Percentiles rank a stretch among this genome's conserved stretches.
These are phyloP conservation scores for Rozella allomycis DNA, from an alignment of 371 early-diverging fungal species.

Conservation along the genomic window DNA sequence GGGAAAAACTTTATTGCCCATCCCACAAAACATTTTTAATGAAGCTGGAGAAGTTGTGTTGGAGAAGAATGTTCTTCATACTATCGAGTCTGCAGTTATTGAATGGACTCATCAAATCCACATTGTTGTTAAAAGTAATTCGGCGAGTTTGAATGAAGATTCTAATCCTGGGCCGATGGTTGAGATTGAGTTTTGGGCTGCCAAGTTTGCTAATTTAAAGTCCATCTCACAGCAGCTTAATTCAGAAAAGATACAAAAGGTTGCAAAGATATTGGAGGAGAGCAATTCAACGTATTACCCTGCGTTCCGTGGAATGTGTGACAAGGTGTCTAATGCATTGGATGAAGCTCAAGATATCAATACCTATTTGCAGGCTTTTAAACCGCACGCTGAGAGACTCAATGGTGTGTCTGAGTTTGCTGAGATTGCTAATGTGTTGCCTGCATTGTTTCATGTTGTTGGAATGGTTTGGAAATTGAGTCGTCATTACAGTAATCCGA, in stretches of 20 bases:
- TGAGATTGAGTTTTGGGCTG: constrained; percentile 38
- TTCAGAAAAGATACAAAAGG: constrained; percentile 27
- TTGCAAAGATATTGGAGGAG: constrained; percentile 16
- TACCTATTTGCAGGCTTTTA: constrained; percentile 17
- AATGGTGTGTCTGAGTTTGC: constrained; percentile 14
- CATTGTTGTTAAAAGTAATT: constrained; percentile 24
- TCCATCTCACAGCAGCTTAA: constrained; percentile 28
- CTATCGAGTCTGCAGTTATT: constrained; percentile 32
- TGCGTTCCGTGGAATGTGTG: constrained; percentile 27
- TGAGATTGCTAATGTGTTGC: constrained; percentile 27
- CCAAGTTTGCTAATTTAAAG: constrained; percentile 30
- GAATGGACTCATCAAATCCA: constrained; percentile 39
- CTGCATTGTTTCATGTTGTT: constrained; percentile 19
- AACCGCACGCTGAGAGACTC: constrained; percentile 22
- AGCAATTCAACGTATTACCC: constrained; percentile 33
- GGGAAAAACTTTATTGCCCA: constrained; percentile 36
- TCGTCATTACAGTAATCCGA: constrained; percentile 29
- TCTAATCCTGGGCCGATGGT: constrained; percentile 33
- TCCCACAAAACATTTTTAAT: constrained; percentile 23
- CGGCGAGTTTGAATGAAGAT: constrained; percentile 26
- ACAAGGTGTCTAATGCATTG: constrained; percentile 21
- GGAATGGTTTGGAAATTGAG: constrained; percentile 23
- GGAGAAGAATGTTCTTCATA: constrained; percentile 26
- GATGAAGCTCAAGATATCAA: constrained; percentile 33
- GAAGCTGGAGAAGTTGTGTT: constrained; percentile 11